Evolutionary conservation across 495 filamentous ascomycete species (phyloP), one percentile per base, ranked within the genome.

Genomic region (Trichoderma gamsii): DNA sequence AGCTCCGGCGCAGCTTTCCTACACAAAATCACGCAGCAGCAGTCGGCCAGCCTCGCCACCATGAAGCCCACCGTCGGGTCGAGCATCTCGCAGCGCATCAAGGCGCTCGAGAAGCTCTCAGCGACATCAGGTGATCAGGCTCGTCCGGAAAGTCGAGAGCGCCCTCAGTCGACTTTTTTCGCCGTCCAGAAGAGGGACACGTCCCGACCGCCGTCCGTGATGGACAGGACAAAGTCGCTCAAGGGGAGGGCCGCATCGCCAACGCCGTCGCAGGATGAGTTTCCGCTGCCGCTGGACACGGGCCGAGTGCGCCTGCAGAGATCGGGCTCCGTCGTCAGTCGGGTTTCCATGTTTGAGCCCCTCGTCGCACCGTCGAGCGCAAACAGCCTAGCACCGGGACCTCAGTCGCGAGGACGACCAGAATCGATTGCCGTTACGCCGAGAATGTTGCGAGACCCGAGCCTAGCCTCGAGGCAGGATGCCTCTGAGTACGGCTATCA

Each of bases 1-100:
- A 83, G 80, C 71, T 79, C 85, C 67, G 72, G 78, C 72, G 71
- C 78, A 72, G 71, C 80, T n/a, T 82, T 75, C 66, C 64, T 82
- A 66, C 82, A 84, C 66, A 79, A 74, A 38, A 76, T 80, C n/a
- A 79, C 79, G 21, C 79, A 80, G 61, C 81, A 83, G 51, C 65
- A 46, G 27, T 72, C 74, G 23, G 73, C 78, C 23, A 80, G 82
- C 43, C 71, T 82, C 21, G 73, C 86, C 66, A 85, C 88, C 1
- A 93, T 90, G 79, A 92, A 89, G 75, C 83, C 87, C 76, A 94
- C 92, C 73, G 84, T 96, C 23, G 93, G 92, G 2, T 90, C 89
- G 32, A 92, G 91, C 49, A 96, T 97, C 72, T 93, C 92, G 9
- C 90, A 91, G 75, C 88, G 93, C 66, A 96, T 97, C 73, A 92